phyloP scores from a whole-genome alignment of 306 rosid species.

The Lotus japonicus region DNA sequence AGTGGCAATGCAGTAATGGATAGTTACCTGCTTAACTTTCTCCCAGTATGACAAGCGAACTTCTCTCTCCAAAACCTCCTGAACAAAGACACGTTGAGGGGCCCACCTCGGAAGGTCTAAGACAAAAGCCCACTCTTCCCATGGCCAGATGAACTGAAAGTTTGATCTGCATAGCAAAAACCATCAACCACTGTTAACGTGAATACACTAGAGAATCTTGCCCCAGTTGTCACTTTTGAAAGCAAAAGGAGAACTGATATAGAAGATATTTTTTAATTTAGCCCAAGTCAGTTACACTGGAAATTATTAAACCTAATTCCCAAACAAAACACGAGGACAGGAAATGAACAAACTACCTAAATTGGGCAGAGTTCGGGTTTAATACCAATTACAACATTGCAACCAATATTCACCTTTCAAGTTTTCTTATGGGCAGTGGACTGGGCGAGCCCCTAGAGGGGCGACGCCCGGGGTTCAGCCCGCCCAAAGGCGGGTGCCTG shows the following conservation, averaged over 20 bases:
- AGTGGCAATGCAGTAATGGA: conserved; percentile 10
- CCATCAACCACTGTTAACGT: conserved; percentile 14
- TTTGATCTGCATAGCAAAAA: conserved; percentile 63
- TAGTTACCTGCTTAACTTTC: conserved; percentile 88
- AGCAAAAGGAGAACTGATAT: not conserved
- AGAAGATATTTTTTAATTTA: not conserved
- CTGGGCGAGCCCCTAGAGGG: too few relatives aligned
- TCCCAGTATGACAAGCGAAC: conserved; percentile 98
- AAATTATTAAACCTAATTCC: conserved; percentile 11
- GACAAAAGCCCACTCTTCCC: conserved; percentile 98
- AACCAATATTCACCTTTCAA: too few relatives aligned
- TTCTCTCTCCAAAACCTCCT: conserved; percentile 98
- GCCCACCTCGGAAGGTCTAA: conserved; percentile 98
- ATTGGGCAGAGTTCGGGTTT: too few relatives aligned
- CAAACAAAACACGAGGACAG: not conserved
- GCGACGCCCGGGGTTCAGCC: too few relatives aligned
- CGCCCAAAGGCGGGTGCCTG: too few relatives aligned
- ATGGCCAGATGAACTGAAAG: conserved; percentile 99
- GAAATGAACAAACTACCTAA: not conserved
- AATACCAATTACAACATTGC: too few relatives aligned
- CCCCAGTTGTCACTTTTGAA: not conserved
- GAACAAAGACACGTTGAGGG: conserved; percentile 96
- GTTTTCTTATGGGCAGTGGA: too few relatives aligned
- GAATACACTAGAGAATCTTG: not conserved
- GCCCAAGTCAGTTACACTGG: not conserved